Conservation (phyloP, 73 alveolate species). For the Paramecium tetraurelia region DNA sequence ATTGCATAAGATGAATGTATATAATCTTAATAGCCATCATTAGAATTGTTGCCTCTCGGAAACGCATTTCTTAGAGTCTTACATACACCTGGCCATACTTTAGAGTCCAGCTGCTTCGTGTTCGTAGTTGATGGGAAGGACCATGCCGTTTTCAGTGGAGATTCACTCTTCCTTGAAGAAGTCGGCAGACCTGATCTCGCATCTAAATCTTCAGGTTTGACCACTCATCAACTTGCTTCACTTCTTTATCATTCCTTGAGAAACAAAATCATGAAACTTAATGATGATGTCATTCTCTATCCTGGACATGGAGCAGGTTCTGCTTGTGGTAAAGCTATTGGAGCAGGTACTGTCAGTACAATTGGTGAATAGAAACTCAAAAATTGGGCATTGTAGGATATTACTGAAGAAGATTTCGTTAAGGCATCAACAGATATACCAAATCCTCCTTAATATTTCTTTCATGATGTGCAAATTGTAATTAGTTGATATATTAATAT, state of each 20-base stretch:
- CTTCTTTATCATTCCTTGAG: slow-evolving; percentile 64
- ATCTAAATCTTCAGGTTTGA: slow-evolving; percentile 48
- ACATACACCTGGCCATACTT: slow-evolving; percentile 80
- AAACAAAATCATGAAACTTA: slow-evolving; percentile 63
- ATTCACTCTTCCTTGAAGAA: slow-evolving; percentile 74
- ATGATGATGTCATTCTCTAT: slow-evolving; percentile 72
- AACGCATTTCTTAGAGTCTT: slow-evolving; percentile 24
- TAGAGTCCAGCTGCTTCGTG: slow-evolving; percentile 71
- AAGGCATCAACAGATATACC: slow-evolving; percentile 54
- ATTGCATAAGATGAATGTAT: slow-evolving; percentile 33
- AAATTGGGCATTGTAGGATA: slow-evolving; percentile 52
- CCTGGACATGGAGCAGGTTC: slow-evolving; percentile 89
- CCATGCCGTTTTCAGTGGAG: slow-evolving; percentile 76
- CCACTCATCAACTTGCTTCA: slow-evolving; percentile 46
- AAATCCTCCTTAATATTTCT: slow-evolving; percentile 64
- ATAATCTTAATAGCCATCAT: background rate
- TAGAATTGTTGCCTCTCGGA: slow-evolving; percentile 33
- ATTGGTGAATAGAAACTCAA: slow-evolving; percentile 40
- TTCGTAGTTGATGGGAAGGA: slow-evolving; percentile 54
- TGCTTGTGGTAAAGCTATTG: slow-evolving; percentile 67
- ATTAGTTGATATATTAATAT: background rate
- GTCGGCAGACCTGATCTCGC: slow-evolving; percentile 85
- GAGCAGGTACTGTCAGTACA: slow-evolving; percentile 58
- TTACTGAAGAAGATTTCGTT: slow-evolving; percentile 47
- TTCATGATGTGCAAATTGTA: slow-evolving; percentile 56